Percentiles rank a stretch among this genome's conserved stretches.
Evolutionary conservation across 495 filamentous ascomycete genomes (phyloP).

Genomic region (Penicillium tannophilum): DNA sequence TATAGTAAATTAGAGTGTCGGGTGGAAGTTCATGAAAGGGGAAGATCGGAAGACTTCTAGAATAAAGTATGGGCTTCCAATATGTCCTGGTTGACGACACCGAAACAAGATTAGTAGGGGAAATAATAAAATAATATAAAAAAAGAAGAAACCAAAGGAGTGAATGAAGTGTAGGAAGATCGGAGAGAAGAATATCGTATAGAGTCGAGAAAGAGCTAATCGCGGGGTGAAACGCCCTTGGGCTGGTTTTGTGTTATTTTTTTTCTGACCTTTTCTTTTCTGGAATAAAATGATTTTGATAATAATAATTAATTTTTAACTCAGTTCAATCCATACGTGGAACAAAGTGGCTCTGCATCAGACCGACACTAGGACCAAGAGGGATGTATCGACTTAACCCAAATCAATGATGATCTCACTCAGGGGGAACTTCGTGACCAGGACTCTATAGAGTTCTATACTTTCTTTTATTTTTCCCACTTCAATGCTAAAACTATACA

Average conservation of each 20-base stretch:
- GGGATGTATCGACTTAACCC: slow-evolving; percentile 33
- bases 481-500: too few species aligned
- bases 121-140: slow-evolving; percentile 17
- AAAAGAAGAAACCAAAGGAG: slow-evolving; percentile 31
- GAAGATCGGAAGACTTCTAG: not conserved
- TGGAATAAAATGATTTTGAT: slow-evolving; percentile 17
- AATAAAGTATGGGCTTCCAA: not conserved
- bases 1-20: slow-evolving; percentile 28
- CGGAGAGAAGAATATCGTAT: slow-evolving; percentile 23
- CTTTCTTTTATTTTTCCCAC: not conserved
- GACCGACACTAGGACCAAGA: slow-evolving; percentile 32
- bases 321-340: slow-evolving; percentile 30
- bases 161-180: slow-evolving; percentile 29
- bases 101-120: not conserved
- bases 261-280: slow-evolving; percentile 19
- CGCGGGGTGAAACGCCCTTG: slow-evolving; percentile 42
- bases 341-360: slow-evolving; percentile 35
- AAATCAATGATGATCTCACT: slow-evolving; percentile 28
- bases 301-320: slow-evolving; percentile 18
- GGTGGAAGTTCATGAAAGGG: not conserved
- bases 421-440: slow-evolving; percentile 17
- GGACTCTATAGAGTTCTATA: not conserved
- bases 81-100: not conserved
- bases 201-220: slow-evolving; percentile 37
- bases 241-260: slow-evolving; percentile 26